Evolutionary conservation across 257 asterid genomes (phyloP).

Genomic region (Linderniella brevidens): DNA sequence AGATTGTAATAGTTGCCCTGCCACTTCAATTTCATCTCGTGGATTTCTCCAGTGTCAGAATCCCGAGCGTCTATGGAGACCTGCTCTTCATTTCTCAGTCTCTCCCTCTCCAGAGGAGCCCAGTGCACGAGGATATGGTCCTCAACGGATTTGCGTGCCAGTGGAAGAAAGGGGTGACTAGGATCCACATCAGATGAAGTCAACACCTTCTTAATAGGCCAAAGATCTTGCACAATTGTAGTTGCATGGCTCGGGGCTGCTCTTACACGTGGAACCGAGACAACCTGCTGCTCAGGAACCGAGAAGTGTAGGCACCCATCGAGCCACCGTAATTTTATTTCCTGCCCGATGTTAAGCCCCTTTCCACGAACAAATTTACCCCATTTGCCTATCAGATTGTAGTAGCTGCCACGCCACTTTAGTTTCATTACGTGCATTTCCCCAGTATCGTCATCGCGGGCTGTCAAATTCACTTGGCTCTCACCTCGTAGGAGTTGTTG

Average conservation of each 20-base stretch:
- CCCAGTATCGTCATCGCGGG: constrained; percentile 66
- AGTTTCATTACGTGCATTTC: constrained; percentile 50
- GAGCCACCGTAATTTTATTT: constrained; percentile 43
- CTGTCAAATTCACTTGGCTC: constrained; percentile 51
- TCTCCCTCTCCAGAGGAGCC: constrained; percentile 42
- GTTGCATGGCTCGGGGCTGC: constrained; percentile 27
- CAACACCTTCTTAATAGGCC: constrained; percentile 58
- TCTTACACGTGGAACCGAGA: constrained; percentile 27
- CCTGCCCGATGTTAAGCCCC: constrained; percentile 58
- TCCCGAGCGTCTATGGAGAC: constrained; percentile 43
- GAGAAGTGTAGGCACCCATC: constrained; percentile 56
- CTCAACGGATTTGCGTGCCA: constrained; percentile 55
- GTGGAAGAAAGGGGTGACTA: constrained; percentile 55
- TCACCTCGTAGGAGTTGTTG: constrained; percentile 39
- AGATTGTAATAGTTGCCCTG: too few species aligned
- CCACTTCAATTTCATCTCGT: constrained; percentile 46
- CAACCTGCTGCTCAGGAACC: constrained; percentile 41
- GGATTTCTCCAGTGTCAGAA: constrained; percentile 45
- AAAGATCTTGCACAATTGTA: constrained; percentile 29
- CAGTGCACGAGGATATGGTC: constrained; percentile 54
- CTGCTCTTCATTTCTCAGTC: constrained; percentile 45
- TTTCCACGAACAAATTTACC: constrained; percentile 63
- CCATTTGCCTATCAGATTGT: too few species aligned
- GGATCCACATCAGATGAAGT: constrained; percentile 53
- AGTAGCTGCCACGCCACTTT: too few species aligned